Percentiles rank a stretch among this genome's conserved stretches.
These are phyloP conservation scores for Globisporangium perplexum DNA, from an alignment of 352 stramenopile genomes.

Conservation along the genomic window DNA sequence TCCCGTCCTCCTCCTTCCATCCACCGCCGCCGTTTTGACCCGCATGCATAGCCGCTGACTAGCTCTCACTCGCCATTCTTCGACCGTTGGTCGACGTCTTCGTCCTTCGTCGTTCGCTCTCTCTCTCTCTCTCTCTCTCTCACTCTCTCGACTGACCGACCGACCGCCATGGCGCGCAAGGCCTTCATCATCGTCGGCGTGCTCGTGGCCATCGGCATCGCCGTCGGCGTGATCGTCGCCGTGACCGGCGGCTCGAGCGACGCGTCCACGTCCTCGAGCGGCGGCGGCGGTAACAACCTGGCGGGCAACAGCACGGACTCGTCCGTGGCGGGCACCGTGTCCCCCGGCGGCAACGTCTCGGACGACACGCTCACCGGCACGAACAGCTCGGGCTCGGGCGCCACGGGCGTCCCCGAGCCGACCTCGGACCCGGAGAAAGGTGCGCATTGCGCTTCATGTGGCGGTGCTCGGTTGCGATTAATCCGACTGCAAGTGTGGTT, in stretches of 20 bases:
- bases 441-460: not conserved
- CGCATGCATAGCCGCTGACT: too few species aligned
- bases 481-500: constrained; percentile 2
- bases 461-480: constrained; percentile 2
- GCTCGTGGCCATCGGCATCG: constrained; percentile 61
- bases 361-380: constrained; percentile 40
- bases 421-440: constrained; percentile 50
- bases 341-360: constrained; percentile 31
- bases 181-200: constrained; percentile 63
- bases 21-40: not conserved
- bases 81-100: constrained; percentile 2
- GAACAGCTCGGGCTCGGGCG: constrained; percentile 23
- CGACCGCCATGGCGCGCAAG: constrained; percentile 31
- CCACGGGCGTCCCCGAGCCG: constrained; percentile 29
- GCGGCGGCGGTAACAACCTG: constrained; percentile 6
- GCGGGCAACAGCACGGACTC: constrained; percentile 7
- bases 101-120: too few species aligned
- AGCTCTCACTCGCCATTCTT: constrained; percentile 13
- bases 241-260: constrained; percentile 34
- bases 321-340: constrained; percentile 6
- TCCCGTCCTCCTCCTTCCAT: not conserved
- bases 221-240: constrained; percentile 58
- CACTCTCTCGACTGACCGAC: too few species aligned
- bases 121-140: too few species aligned
- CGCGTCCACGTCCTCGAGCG: constrained; percentile 21